Evolutionary conservation across 495 filamentous ascomycete species (phyloP).

Genomic region (Podospora didyma): DNA sequence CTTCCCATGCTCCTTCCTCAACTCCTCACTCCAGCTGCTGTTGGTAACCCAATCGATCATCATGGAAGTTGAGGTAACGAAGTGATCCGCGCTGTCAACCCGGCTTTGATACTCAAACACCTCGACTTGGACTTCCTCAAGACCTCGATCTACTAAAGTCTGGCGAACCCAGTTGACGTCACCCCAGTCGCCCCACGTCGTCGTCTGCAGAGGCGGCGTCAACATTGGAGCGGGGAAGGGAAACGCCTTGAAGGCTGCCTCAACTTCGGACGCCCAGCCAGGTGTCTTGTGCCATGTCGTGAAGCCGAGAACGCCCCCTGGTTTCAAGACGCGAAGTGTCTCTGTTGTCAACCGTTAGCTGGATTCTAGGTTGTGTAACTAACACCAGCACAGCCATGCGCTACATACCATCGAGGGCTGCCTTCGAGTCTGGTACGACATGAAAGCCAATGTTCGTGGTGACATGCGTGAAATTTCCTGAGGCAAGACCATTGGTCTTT

Average conservation of each 20-base stretch:
- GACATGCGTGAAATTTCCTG: conserved; percentile 33
- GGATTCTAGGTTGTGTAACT: too few species aligned
- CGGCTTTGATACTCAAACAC: conserved; percentile 21
- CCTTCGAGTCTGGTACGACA: conserved; percentile 36
- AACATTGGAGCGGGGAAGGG: conserved; percentile 34
- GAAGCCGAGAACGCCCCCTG: conserved; percentile 35
- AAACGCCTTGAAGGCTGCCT: conserved; percentile 29
- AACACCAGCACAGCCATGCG: too few species aligned
- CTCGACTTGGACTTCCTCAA: conserved; percentile 31
- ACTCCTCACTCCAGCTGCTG: conserved; percentile 35
- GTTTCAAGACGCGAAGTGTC: conserved; percentile 33
- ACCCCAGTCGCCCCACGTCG: conserved; percentile 29
- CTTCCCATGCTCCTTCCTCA: conserved; percentile 24
- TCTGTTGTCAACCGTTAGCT: conserved; percentile 20
- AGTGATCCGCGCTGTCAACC: conserved; percentile 28
- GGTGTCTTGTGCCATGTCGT: conserved; percentile 31
- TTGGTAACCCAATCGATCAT: conserved; percentile 36
- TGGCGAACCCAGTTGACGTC: conserved; percentile 34
- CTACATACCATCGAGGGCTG: conserved; percentile 32
- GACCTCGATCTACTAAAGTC: conserved; percentile 25
- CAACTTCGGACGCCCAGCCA: conserved; percentile 30
- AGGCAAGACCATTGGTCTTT: conserved; percentile 29
- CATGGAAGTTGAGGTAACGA: conserved; percentile 25
- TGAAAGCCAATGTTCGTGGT: conserved; percentile 42
- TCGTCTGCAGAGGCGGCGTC: conserved; percentile 24